Base-by-base conservation (phyloP, 2,329 filamentous ascomycete species). In the Hypocrella siamensis region DNA sequence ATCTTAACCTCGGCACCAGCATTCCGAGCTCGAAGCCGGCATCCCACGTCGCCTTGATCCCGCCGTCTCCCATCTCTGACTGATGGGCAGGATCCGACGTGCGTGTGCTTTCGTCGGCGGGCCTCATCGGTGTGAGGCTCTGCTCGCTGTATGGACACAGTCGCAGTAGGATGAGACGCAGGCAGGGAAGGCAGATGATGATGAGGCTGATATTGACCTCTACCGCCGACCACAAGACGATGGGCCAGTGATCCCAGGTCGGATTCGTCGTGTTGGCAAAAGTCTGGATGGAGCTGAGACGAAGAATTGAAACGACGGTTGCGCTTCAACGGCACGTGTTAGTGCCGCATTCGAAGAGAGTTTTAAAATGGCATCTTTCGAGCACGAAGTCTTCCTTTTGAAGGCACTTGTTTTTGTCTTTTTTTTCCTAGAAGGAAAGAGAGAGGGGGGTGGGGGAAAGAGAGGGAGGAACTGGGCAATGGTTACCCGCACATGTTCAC, bases 191-290 rank as follows among this genome's bases (percentile, higher is more conserved):
- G 12, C 33, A 38, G 4, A 31, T 33, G 19, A 33, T 35, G 8
- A 38, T 35, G 25, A 35, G 31, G 15, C 36, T 33, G 14, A 38
- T 14, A 26, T 35, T 35, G 36, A 38, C 31, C 21, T 38, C 33
- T 18, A 38, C 31, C 10, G 31, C 33, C 15, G 36, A 38, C 36
- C 36, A 38, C 36, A 28, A 31, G 4, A 29, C 36, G 10, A 29
- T 33, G 3, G 19, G 19, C 31, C 31, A 38, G 12, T 31, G n/a
- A 19, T 38, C 33, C 33, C 33, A 35, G 10, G 36, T 38, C 3
- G 31, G 33, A 14, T 38, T 38, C 1, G 17, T 27, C 4, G 36
- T 29, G 15, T 17, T 32, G 22, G 26, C 31, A 19, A 38, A 38
- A 17, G 31, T 30, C 2, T 18, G 15, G 12, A 38, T 33, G 5